Evolutionary conservation across 768 basidiomycete species (phyloP), one percentile per base, ranked within the genome.

Genomic region (Pulveroboletus ravenelii): DNA sequence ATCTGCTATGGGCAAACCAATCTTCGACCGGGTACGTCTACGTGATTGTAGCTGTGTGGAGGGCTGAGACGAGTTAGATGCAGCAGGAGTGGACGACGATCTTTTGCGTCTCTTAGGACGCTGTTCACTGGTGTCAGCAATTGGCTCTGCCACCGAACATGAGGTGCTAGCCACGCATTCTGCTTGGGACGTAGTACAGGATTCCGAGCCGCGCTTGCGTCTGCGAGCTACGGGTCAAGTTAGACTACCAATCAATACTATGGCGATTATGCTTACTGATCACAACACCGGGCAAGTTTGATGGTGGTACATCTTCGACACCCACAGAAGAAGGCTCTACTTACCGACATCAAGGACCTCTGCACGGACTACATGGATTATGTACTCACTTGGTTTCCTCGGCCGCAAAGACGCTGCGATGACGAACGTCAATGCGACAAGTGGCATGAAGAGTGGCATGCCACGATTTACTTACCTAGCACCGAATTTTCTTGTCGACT

Each of bases 91-190:
- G 18, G 65, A 64, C 13, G 48, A 31, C 8, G 62, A 55, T 43
- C 58, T 52, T 38, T 54, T 62, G 18, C 15, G 54, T 50, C 52
- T 60, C 56, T 67, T 67, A 41, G 55, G 56, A 32, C 34, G 53
- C 7, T 48, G 56, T 45, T 51, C 52, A 5, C 12, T 40, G 20
- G 37, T 4, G 3, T 48, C 49, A 20, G 44, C 34, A 25, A 25
- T 27, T 17, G 31, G 42, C 15, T 47, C 52, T 37, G 17, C 23
- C 29, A 36, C 38, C 5, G 44, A 39, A 13, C 39, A 32, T 17
- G 56, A 54, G 32, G 18, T 42, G 32, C n/a, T 25, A 6, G 43
- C 17, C 15, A 35, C 51, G 18, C 9, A 27, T 46, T 48, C 45
- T 27, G 15, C 27, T 39, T 48, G 51, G 7, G 48, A 10, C 10